Percentiles rank a stretch among this genome's conserved stretches.
Evolutionary conservation across 768 basidiomycete species (phyloP).

Genomic region (Lentinula sp.): DNA sequence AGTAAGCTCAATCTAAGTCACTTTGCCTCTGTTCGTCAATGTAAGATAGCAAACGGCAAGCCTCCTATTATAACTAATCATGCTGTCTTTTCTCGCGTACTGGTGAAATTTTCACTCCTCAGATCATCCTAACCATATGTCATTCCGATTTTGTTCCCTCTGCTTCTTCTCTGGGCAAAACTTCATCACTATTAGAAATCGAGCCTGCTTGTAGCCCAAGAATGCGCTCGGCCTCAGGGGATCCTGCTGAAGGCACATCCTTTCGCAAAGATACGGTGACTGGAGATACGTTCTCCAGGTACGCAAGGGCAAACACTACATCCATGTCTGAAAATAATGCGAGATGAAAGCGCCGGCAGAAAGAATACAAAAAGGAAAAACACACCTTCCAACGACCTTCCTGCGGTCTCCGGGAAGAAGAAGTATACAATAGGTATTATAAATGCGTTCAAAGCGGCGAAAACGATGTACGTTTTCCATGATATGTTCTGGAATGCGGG

Average conservation of each 20-base stretch:
- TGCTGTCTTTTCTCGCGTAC: no score
- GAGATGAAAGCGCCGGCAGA: no score
- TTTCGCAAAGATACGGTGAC: conserved; percentile 38
- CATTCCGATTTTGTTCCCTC: neutral
- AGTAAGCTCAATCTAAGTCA: no score
- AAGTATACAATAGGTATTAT: conserved; percentile 53
- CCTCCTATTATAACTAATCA: no score
- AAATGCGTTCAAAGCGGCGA: conserved; percentile 50
- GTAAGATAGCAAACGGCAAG: no score
- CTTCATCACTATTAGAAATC: neutral
- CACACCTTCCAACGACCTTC: conserved; percentile 47
- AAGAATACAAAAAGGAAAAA: neutral
- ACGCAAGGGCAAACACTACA: conserved; percentile 38
- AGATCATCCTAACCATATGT: no score
- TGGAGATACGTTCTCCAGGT: conserved; percentile 37
- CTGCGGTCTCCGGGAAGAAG: conserved; percentile 59
- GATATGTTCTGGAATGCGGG: conserved; percentile 53
- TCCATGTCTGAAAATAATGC: conserved; percentile 30
- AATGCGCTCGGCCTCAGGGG: conserved; percentile 37
- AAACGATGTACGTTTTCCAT: conserved; percentile 58
- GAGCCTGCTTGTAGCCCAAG: conserved; percentile 22
- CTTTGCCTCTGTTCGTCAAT: neutral
- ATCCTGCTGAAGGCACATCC: conserved; percentile 37
- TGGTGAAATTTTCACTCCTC: neutral
- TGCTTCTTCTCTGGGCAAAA: neutral